phyloP scores from a whole-genome alignment of 331 rosid species.

The Arachis monticola region DNA sequence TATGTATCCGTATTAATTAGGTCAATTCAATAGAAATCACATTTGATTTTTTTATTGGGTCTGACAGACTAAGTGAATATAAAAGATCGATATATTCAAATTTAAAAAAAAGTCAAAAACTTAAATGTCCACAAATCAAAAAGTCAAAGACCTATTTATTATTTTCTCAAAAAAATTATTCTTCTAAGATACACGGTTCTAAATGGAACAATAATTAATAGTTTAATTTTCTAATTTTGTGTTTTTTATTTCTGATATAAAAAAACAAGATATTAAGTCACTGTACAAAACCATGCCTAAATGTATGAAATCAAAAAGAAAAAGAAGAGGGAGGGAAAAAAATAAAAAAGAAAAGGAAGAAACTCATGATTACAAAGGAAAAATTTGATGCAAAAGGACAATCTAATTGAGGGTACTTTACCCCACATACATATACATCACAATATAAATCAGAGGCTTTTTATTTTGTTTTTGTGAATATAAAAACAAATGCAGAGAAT shows the following conservation, averaged over 20 bases:
- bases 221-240: conserved; percentile 3
- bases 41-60: too few relatives aligned
- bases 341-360: conserved; percentile 31
- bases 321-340: conserved; percentile 34
- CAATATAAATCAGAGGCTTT: conserved; percentile 65
- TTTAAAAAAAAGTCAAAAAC: too few relatives aligned
- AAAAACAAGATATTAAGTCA: conserved; percentile 28
- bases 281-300: conserved; percentile 47
- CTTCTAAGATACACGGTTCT: conserved; percentile 7
- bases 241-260: conserved; percentile 3
- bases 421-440: conserved; percentile 75
- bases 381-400: conserved; percentile 70
- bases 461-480: conserved; percentile 42
- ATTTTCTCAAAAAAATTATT: not conserved
- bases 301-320: conserved; percentile 48
- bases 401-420: conserved; percentile 62
- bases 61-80: too few relatives aligned
- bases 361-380: conserved; percentile 74
- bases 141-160: too few relatives aligned
- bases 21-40: too few relatives aligned
- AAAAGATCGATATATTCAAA: too few relatives aligned
- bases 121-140: too few relatives aligned
- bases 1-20: too few relatives aligned
- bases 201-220: not conserved
- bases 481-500: conserved; percentile 48